These are phyloP conservation scores for Saccharomyces pastorianus DNA, from an alignment of 1,139 yeast species.

Conservation along the genomic window DNA sequence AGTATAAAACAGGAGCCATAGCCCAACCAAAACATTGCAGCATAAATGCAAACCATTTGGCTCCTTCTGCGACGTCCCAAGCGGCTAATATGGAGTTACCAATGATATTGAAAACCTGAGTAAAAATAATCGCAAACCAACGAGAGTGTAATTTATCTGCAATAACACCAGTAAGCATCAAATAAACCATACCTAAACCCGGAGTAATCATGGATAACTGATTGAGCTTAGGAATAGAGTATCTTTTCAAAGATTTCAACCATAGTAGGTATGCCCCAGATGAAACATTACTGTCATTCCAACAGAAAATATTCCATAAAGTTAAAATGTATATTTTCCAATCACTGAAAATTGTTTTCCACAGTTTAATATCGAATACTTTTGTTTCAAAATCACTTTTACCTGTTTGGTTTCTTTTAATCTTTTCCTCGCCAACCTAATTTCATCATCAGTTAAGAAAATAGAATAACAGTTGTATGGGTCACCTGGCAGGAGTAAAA, in stretches of 20 bases:
- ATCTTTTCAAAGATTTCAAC: constrained; percentile 41
- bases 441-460: constrained; percentile 49
- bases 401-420: constrained; percentile 37
- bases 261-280: constrained; percentile 49
- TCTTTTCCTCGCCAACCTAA: constrained; percentile 48
- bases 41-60: constrained; percentile 38
- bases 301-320: constrained; percentile 51
- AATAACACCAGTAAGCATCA: constrained; percentile 38
- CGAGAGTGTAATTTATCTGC: constrained; percentile 49
- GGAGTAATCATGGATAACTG: constrained; percentile 41
- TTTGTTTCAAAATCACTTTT: constrained; percentile 21
- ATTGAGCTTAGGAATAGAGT: constrained; percentile 36
- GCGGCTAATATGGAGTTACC: constrained; percentile 40
- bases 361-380: constrained; percentile 35
- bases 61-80: constrained; percentile 40
- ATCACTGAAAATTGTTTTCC: constrained; percentile 45
- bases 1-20: constrained; percentile 33
- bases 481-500: constrained; percentile 61
- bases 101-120: constrained; percentile 42
- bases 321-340: constrained; percentile 50
- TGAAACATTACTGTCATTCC: constrained; percentile 49
- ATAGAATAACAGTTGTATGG: constrained; percentile 53
- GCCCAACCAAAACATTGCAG: constrained; percentile 32
- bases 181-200: constrained; percentile 44
- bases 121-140: constrained; percentile 48